phyloP scores from a whole-genome alignment of 108 stramenopile species.

The Epipyxis sp. region DNA sequence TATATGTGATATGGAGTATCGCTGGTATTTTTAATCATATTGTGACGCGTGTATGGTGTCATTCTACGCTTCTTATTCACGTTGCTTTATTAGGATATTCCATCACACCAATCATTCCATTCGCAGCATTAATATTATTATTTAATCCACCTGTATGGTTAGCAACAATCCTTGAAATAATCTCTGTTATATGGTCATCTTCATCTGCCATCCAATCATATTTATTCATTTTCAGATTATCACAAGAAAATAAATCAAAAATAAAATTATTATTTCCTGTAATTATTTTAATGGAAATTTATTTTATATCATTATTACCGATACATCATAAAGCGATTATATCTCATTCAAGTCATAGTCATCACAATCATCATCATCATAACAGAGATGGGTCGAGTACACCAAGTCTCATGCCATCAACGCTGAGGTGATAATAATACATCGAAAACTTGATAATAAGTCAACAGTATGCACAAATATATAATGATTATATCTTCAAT shows the following conservation, averaged over 20 bases:
- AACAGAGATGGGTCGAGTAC: too few relatives aligned
- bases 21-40: not conserved
- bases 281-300: not conserved
- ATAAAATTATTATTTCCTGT: not conserved
- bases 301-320: not conserved
- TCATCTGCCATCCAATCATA: conserved; percentile 1
- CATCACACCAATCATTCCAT: not conserved
- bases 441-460: too few relatives aligned
- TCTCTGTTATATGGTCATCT: not conserved
- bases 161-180: not conserved
- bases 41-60: not conserved
- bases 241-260: not conserved
- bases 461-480: too few relatives aligned
- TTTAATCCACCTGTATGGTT: conserved; percentile 10
- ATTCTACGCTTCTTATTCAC: not conserved
- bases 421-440: too few relatives aligned
- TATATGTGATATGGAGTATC: conserved; percentile 4
- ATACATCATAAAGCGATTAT: not conserved
- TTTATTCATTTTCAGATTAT: not conserved
- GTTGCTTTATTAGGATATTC: conserved; percentile 1
- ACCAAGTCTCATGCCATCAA: too few relatives aligned
- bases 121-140: not conserved
- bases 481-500: too few relatives aligned
- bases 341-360: not conserved
- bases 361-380: not conserved